Evolutionary conservation across 1,139 yeast genomes (phyloP), one percentile per base, ranked within the genome.

Genomic region (Saccharomycopsis phalli): DNA sequence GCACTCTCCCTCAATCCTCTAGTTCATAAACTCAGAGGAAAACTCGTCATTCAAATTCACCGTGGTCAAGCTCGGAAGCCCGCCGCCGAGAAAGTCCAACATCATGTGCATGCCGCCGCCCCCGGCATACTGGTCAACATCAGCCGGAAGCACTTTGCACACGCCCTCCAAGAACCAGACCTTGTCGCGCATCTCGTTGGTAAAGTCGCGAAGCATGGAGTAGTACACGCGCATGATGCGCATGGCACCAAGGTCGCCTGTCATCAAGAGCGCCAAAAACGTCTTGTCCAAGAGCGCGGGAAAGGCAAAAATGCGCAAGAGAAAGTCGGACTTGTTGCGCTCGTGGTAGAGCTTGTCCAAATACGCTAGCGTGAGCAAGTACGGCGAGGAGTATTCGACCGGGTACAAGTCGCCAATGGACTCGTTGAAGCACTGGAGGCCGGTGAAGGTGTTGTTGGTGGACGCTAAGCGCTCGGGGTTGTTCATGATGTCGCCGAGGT

Each of bases 161-260:
- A 88, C 94, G 2, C 96, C 96, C 58, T 87, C 95, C 49, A 88
- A 66, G 52, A 88, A 88, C 97, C 97, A 88, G 13, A 87, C 94
- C 51, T 75, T 74, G 52, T 86, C 93, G 55, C 81, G 83, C 81
- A 82, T 80, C 53, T 84, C 94, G 18, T 80, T 74, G 1, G 94
- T 83, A 58, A 81, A 88, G 6, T 81, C 74, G 47, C 95, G 66
- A 38, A 88, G 69, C 43, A 88, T 63, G 48, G 82, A 79, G 61
- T 87, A 88, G 62, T 87, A 88, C 37, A 84, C 80, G 51, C 93
- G 68, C 82, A 88, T 83, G 48, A 88, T 84, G 50, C 93, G 66
- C 86, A 83, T 83, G 4, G 96, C 93, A 47, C 80, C 75, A 34
- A 77, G 62, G 58, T 88, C 96, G 32, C 95, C 94, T 13, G 78